Base-by-base conservation (phyloP, 768 basidiomycete species). In the Pilatotrama ljubarskyi region DNA sequence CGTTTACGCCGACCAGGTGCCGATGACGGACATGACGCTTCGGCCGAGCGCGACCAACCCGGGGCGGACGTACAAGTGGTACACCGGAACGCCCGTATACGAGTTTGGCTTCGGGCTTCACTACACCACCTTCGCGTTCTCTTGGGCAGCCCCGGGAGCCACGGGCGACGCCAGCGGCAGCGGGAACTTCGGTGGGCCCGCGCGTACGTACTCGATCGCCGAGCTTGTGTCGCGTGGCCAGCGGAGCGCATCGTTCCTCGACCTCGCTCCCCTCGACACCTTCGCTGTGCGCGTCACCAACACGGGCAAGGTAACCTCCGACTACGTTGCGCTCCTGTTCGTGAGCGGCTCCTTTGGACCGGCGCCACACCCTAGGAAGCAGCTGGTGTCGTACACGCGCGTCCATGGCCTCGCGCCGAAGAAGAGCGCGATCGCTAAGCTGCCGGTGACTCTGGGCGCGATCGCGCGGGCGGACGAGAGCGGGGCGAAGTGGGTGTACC, bases 61-160 rank as follows among this genome's bases (percentile, higher is more conserved):
- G 0, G 83, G 83, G 11, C 76, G 83, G 35, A 84, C 83, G 9
- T 84, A 84, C 71, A 82, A 78, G 62, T 86, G 83, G 83, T 84
- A 78, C 72, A 75, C 73, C 22, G 81, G 77, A 14, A 74, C 74
- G 15, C 78, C 82, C n/a, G 74, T 83, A 18, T 82, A 77, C 66
- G 76, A 78, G 54, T 84, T 83, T 63, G 84, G 83, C 17, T 75
- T 76, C 51, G 84, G 83, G 18, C 70, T 83, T 50, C 82, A 84
- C 66, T 84, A 77, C 70, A 84, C 83, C 4, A 79, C 72, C 6
- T 84, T 85, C 71, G 58, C 48, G 17, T 67, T 79, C 48, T 66
- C 68, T 25, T 83, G 81, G 77, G 66, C 73, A 10, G 58, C 62
- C 2, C 26, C 40, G 1, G 20, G 47, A n/a, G 40, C 40, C 13